phyloP scores from a whole-genome alignment of 768 basidiomycete genomes.

The Trametes villosa region DNA sequence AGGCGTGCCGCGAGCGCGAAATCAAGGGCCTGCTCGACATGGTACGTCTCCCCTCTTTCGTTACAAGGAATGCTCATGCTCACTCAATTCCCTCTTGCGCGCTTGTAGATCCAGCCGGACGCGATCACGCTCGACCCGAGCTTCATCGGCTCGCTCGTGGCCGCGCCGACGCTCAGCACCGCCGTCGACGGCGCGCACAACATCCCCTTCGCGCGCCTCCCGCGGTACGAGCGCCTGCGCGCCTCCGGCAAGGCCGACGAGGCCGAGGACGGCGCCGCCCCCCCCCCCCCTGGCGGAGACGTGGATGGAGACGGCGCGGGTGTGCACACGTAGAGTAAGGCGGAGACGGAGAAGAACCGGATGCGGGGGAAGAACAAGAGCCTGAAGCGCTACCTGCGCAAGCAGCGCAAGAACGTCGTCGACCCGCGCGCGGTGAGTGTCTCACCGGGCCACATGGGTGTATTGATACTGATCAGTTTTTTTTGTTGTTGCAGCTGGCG shows the following conservation, averaged over 20 bases:
- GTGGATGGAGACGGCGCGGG: too few species aligned
- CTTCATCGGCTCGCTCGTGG: conserved; percentile 71
- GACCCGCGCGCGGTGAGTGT: conserved; percentile 73
- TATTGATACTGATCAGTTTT: not conserved
- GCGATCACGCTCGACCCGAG: conserved; percentile 86
- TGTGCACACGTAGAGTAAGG: conserved; percentile 38
- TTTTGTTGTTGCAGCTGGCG: conserved; percentile 40
- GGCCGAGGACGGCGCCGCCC: conserved; percentile 49
- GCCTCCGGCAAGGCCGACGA: conserved; percentile 75
- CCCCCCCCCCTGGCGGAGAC: conserved; percentile 38
- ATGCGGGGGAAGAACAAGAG: conserved; percentile 90
- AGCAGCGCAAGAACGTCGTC: conserved; percentile 94
- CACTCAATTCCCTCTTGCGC: not conserved
- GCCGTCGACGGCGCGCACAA: conserved; percentile 47
- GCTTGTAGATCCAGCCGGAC: conserved; percentile 82
- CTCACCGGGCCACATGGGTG: not conserved
- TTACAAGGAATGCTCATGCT: not conserved
- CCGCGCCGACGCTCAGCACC: conserved; percentile 62
- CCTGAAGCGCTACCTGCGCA: conserved; percentile 84
- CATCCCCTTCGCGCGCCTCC: conserved; percentile 70
- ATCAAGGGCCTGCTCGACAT: conserved; percentile 88
- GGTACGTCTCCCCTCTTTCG: conserved; percentile 42
- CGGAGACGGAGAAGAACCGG: conserved; percentile 67
- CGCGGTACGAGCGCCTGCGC: conserved; percentile 78
- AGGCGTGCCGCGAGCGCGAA: conserved; percentile 84